Conservation (phyloP, 805 yeast genomes). For the Candida yuanshanica region DNA sequence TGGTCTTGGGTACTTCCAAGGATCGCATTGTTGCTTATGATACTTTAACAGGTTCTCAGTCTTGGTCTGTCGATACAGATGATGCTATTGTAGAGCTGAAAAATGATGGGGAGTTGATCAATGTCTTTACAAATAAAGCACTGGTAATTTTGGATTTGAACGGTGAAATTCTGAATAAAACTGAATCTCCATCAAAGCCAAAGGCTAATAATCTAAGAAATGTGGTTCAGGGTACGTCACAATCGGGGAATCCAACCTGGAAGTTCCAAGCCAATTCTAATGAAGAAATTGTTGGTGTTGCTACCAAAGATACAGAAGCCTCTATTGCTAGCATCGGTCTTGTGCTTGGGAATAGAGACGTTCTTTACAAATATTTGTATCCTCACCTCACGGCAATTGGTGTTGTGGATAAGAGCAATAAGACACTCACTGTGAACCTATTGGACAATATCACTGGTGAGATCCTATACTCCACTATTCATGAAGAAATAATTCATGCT, state of each 20-base stretch:
- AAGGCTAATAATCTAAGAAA: conserved; percentile 11
- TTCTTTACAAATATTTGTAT: conserved; percentile 76
- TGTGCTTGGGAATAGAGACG: conserved; percentile 62
- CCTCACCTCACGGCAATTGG: conserved; percentile 60
- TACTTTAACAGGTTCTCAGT: conserved; percentile 30
- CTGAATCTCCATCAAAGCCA: conserved; percentile 18
- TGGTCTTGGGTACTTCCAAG: conserved; percentile 35
- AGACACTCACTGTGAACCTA: conserved; percentile 41
- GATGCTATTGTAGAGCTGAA: conserved; percentile 19
- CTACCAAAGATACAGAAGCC: conserved; percentile 34
- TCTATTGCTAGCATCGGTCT: conserved; percentile 58
- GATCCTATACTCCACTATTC: conserved; percentile 39
- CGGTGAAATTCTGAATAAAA: conserved; percentile 12
- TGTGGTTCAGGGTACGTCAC: conserved; percentile 8
- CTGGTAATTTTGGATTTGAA: conserved; percentile 18
- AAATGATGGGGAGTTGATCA: conserved; percentile 10
- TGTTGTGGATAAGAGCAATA: conserved; percentile 27
- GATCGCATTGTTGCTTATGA: conserved; percentile 41
- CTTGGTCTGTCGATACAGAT: conserved; percentile 32
- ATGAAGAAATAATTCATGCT: conserved; percentile 36
- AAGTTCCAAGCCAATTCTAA: conserved; percentile 22
- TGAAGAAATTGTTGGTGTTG: conserved; percentile 36
- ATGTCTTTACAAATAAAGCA: conserved; percentile 18
- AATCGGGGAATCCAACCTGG: conserved; percentile 31
- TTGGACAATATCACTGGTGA: conserved; percentile 71